Evolutionary conservation across 441 rosid species (phyloP), one percentile per base, ranked within the genome.

Genomic region (Croton laevigatus): DNA sequence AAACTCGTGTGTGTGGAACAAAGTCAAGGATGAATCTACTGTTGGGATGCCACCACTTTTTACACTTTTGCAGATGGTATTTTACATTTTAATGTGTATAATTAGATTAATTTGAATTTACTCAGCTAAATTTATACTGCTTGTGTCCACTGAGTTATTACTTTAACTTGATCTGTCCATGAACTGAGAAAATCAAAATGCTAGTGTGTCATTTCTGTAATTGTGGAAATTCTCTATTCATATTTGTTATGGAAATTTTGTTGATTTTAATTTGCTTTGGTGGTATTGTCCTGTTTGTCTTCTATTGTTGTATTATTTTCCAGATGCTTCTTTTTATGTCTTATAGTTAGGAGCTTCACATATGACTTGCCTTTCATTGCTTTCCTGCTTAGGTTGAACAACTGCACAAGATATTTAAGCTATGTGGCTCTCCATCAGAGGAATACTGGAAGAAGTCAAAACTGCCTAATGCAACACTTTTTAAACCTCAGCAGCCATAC

Each of bases 391-490:
- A 91, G 98, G 97, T 91, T 0, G 98, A 94, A 84, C 98, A 94
- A 76, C 88, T 94, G 57, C 97, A 91, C 78, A 91, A 86, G 92
- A 88, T 94, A 79, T 94, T 87, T 62, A 94, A 90, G 77, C 79
- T 91, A 73, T 94, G 98, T 73, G 98, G 97, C 53, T 87, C 95
- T 10, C 98, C 97, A 45, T 83, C 96, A 1, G 97, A 93, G 76
- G 91, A 81, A 49, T 93, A 94, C 71, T 91, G 97, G 97, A 90
- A 86, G 82, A 94, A 87, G 78, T 81, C 82, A 49, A 94, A 88
- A 78, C 80, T 90, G 75, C 95, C 95, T 37, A 91, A 94, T 55
- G 91, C 96, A 14, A 87, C 91, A 8, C 82, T 90, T 40, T 91
- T 86, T 81, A 89, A 85, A 83, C 97, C 97, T 9, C 92, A 86